A percentile compares a stretch with the other conserved stretches of the same genome.
Conservation (phyloP, 1,284 basidiomycete species). For the Apiotrichum siamense region DNA sequence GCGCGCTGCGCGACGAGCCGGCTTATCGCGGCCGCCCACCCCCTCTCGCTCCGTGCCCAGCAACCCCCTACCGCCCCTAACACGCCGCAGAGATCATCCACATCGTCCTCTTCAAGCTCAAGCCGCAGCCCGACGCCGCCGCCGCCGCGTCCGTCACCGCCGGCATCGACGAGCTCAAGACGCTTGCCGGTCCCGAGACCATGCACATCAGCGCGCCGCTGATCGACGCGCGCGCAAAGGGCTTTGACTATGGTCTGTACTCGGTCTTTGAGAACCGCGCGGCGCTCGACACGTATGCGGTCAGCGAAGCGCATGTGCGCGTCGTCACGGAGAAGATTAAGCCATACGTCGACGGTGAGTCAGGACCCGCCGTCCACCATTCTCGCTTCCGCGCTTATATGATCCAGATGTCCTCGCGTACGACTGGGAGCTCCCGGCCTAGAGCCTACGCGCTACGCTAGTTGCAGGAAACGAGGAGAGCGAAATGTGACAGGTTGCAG, state of each 20-base stretch:
- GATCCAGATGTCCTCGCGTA: slow-evolving; percentile 42
- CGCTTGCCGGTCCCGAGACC: slow-evolving; percentile 32
- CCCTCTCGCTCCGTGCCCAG: too few relatives aligned
- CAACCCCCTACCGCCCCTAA: too few relatives aligned
- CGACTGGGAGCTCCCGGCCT: slow-evolving; percentile 44
- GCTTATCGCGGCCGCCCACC: too few relatives aligned
- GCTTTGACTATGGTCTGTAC: slow-evolving; percentile 46
- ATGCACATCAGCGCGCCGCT: slow-evolving; percentile 38
- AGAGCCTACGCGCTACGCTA: too few relatives aligned
- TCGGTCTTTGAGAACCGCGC: slow-evolving; percentile 38
- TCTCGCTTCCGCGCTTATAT: neutral
- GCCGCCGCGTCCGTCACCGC: slow-evolving; percentile 25
- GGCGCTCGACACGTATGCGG: slow-evolving; percentile 42
- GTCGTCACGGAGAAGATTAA: slow-evolving; percentile 38
- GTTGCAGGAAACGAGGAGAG: too few relatives aligned
- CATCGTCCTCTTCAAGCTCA: slow-evolving; percentile 46
- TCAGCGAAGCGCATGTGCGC: slow-evolving; percentile 39
- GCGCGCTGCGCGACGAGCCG: too few relatives aligned
- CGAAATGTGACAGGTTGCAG: too few relatives aligned
- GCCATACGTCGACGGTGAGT: slow-evolving; percentile 40
- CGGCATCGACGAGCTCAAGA: slow-evolving; percentile 33
- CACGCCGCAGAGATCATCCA: slow-evolving; percentile 47
- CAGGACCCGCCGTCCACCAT: too few relatives aligned
- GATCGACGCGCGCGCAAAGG: slow-evolving; percentile 42
- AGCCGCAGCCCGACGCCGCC: slow-evolving; percentile 24